Percentiles rank a stretch among this genome's conserved stretches.
These are phyloP conservation scores for Neopestalotiopsis sp. DNA, from an alignment of 2,329 filamentous ascomycete species.

Conservation along the genomic window DNA sequence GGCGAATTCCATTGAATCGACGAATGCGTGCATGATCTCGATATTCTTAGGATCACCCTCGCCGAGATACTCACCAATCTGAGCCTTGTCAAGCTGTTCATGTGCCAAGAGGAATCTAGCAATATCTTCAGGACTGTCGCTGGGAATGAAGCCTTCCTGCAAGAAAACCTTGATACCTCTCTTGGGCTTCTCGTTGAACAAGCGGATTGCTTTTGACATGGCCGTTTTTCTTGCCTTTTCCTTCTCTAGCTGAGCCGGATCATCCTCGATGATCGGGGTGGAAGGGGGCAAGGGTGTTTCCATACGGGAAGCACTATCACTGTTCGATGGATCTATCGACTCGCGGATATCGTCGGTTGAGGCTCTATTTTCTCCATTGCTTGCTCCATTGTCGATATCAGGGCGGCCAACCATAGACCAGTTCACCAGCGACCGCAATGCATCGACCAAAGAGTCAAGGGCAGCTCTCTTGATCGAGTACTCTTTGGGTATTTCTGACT, in stretches of 20 bases:
- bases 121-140: conserved; percentile 79
- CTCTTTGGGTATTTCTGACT: conserved; percentile 81
- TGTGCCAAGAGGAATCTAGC: conserved; percentile 82
- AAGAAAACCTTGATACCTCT: conserved; percentile 85
- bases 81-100: conserved; percentile 86
- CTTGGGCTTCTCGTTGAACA: conserved; percentile 99
- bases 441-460: conserved; percentile 86
- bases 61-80: conserved; percentile 92
- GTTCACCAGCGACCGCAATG: conserved; percentile 86
- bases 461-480: conserved; percentile 91
- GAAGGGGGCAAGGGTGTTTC: conserved; percentile 65
- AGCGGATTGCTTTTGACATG: conserved; percentile 82
- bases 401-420: conserved; percentile 77
- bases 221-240: conserved; percentile 95
- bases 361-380: conserved; percentile 56
- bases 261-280: conserved; percentile 80
- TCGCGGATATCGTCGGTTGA: conserved; percentile 66
- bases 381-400: conserved; percentile 60
- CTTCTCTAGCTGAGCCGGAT: conserved; percentile 91
- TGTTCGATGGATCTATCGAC: conserved; percentile 75
- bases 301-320: conserved; percentile 66
- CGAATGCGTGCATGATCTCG: conserved; percentile 97
- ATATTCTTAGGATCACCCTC: conserved; percentile 94
- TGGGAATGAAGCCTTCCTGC: conserved; percentile 85
- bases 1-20: conserved; percentile 92